Conservation (phyloP, 2,329 filamentous ascomycete species). For the Ophiostoma triangulosporum region DNA sequence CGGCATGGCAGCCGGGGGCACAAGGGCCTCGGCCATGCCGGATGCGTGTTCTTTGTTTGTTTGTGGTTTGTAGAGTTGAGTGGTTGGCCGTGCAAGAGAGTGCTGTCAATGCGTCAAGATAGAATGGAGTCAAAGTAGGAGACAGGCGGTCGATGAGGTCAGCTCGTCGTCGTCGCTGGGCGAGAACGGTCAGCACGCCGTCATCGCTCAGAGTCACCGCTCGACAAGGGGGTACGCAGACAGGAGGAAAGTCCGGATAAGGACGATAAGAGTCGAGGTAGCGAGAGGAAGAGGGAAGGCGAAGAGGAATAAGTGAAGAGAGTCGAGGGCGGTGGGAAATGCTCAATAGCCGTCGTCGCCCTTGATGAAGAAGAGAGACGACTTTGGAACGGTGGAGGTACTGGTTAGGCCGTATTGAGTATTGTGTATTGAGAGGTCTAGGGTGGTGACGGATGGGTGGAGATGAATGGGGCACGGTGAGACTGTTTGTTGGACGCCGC, state of each 20-base stretch:
- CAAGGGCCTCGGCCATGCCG: constrained; percentile 15
- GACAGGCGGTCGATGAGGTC: not conserved
- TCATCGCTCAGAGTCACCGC: not conserved
- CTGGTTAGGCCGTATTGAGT: not conserved
- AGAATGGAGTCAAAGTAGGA: not conserved
- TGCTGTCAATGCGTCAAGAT: too few species aligned
- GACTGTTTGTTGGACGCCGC: not conserved
- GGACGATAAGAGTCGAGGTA: not conserved
- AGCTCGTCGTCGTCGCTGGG: not conserved
- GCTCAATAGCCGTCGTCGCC: not conserved
- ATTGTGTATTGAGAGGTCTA: not conserved
- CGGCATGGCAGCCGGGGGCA: constrained; percentile 13
- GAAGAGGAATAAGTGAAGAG: not conserved
- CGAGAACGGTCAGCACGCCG: constrained; percentile 5
- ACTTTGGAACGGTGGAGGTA: not conserved
- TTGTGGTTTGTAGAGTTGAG: not conserved
- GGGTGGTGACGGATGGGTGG: not conserved
- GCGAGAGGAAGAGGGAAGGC: too few species aligned
- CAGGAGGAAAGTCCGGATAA: not conserved
- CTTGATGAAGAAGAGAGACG: not conserved
- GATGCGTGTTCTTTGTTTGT: not conserved
- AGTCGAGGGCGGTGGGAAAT: not conserved
- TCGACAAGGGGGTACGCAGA: not conserved
- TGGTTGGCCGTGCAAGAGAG: not conserved
- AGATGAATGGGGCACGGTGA: not conserved